Percentiles rank a stretch among this genome's conserved stretches.
These are phyloP conservation scores for Ophiosphaerella herpotricha DNA, from an alignment of 2,329 filamentous ascomycete genomes.

Conservation along the genomic window DNA sequence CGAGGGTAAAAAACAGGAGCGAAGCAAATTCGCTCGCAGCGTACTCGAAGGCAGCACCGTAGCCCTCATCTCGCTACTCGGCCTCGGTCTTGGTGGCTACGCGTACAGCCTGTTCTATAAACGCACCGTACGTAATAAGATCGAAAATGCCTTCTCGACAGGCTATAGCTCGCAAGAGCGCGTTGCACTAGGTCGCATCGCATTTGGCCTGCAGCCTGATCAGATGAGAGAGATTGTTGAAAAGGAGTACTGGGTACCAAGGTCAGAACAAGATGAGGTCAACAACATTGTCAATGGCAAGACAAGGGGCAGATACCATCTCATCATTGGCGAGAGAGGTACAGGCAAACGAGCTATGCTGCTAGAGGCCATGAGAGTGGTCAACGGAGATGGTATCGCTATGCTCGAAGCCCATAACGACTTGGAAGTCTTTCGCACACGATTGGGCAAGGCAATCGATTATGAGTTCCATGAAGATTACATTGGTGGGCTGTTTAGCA, in stretches of 20 bases:
- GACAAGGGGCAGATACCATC: constrained; percentile 79
- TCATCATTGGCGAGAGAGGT: constrained; percentile 92
- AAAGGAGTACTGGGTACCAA: constrained; percentile 75
- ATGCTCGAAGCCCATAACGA: constrained; percentile 97
- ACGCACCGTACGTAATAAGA: constrained; percentile 34
- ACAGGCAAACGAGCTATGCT: constrained; percentile 96
- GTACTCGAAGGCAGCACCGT: constrained; percentile 43
- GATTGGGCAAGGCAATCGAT: constrained; percentile 90
- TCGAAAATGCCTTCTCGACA: constrained; percentile 39
- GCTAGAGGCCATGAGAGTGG: constrained; percentile 89
- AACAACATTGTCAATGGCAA: constrained; percentile 79
- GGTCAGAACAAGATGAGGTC: constrained; percentile 78
- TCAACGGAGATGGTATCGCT: constrained; percentile 82
- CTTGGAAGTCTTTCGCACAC: constrained; percentile 89
- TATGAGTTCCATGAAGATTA: constrained; percentile 98
- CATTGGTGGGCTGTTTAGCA: constrained; percentile 92
- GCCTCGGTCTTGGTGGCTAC: constrained; percentile 40
- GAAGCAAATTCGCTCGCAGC: constrained; percentile 37
- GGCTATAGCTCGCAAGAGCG: constrained; percentile 43
- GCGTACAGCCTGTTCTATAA: constrained; percentile 43
- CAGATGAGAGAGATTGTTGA: constrained; percentile 39
- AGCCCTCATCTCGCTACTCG: constrained; percentile 40
- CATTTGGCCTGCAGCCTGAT: constrained; percentile 33
- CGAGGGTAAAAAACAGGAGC: constrained; percentile 18
- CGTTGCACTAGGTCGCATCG: constrained; percentile 35